Evolutionary conservation across 441 rosid species (phyloP).

Genomic region (Gossypium schwendimanii): DNA sequence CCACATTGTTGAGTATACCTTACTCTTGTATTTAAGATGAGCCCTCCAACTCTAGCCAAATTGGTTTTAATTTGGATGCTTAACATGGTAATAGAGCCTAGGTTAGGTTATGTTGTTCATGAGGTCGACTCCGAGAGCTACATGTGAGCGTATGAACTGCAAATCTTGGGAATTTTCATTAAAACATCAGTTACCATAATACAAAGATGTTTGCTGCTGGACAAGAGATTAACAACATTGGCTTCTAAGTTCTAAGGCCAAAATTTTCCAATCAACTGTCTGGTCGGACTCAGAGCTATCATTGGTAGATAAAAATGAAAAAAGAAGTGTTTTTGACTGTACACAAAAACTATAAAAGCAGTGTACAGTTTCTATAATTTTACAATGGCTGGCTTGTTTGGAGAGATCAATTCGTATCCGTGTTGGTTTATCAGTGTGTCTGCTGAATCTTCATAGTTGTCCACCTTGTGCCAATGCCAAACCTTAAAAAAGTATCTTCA

Average conservation of each 20-base stretch:
- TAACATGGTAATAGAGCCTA: background rate
- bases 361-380: slow-evolving; percentile 26
- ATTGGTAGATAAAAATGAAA: background rate
- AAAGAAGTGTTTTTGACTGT: slow-evolving; percentile 21
- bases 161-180: slow-evolving; percentile 16
- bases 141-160: background rate
- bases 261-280: background rate
- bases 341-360: slow-evolving; percentile 34
- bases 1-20: too few species aligned
- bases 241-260: background rate
- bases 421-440: slow-evolving; percentile 30
- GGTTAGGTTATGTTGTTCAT: background rate
- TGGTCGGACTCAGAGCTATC: background rate
- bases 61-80: background rate
- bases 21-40: too few species aligned
- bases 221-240: background rate
- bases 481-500: background rate
- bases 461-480: slow-evolving; percentile 3
- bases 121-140: too few species aligned
- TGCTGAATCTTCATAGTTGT: background rate
- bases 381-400: slow-evolving; percentile 27
- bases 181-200: slow-evolving; percentile 1
- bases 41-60: too few species aligned
- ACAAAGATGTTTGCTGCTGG: background rate
- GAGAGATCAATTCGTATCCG: slow-evolving; percentile 17